phyloP scores from a whole-genome alignment of 1,139 yeast genomes.

The Candida sanyaensis region DNA sequence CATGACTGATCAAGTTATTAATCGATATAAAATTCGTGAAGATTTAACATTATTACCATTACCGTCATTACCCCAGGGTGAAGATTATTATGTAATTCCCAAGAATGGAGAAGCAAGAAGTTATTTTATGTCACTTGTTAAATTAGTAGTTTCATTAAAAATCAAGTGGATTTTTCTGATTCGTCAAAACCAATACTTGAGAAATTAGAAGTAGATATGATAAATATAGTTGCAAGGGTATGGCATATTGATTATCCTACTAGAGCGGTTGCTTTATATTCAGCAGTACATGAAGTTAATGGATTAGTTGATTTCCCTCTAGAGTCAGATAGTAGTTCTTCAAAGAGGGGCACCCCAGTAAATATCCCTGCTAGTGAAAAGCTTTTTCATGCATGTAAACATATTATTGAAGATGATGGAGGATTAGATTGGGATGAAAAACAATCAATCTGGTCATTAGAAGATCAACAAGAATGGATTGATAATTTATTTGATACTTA shows the following conservation, averaged over 20 bases:
- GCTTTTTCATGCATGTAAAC: constrained; percentile 30
- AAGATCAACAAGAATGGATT: constrained; percentile 56
- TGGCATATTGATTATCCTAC: constrained; percentile 66
- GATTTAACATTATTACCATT: constrained; percentile 30
- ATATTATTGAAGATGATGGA: constrained; percentile 37
- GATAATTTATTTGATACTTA: constrained; percentile 50
- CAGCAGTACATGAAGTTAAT: constrained; percentile 52
- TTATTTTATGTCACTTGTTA: constrained; percentile 7
- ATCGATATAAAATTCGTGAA: constrained; percentile 42
- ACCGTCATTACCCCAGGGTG: constrained; percentile 34
- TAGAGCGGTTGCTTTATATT: constrained; percentile 51
- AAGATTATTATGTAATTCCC: constrained; percentile 47
- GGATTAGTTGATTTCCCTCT: constrained; percentile 34
- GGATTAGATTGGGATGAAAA: constrained; percentile 37
- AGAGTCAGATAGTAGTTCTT: constrained; percentile 20
- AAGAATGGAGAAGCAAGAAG: constrained; percentile 4
- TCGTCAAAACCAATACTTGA: constrained; percentile 29
- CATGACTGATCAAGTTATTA: constrained; percentile 36
- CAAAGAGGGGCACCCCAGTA: constrained; percentile 22
- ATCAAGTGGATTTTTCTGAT: constrained; percentile 9
- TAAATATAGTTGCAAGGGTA: constrained; percentile 48
- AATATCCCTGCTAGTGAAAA: constrained; percentile 28
- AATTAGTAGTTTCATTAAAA: constrained; percentile 17
- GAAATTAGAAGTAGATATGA: constrained; percentile 42
- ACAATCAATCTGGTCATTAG: constrained; percentile 41